These are phyloP conservation scores for Fusarium floridanum DNA, from an alignment of 2,329 filamentous ascomycete species.

Conservation along the genomic window DNA sequence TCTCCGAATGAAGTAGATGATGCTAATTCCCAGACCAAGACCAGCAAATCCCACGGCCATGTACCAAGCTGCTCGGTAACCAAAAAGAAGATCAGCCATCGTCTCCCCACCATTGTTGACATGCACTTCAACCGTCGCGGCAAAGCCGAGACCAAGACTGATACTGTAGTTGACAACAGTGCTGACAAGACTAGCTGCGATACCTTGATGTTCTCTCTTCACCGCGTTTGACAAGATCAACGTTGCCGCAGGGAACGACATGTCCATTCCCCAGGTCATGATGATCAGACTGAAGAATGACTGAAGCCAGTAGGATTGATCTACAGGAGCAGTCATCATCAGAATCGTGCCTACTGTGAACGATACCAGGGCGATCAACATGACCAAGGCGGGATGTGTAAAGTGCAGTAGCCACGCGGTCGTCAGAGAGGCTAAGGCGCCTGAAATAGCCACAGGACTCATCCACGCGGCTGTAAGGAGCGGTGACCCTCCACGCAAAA, in stretches of 20 bases:
- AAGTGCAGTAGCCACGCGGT: conserved; percentile 57
- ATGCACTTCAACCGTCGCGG: conserved; percentile 70
- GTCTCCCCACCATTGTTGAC: conserved; percentile 45
- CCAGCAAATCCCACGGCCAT: conserved; percentile 33
- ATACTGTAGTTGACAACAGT: conserved; percentile 79
- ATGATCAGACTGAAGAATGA: conserved; percentile 70
- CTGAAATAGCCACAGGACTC: conserved; percentile 58
- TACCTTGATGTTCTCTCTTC: conserved; percentile 59
- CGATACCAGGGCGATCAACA: conserved; percentile 59
- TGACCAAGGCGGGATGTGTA: conserved; percentile 52
- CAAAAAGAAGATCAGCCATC: conserved; percentile 14
- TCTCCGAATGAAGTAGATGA: conserved; percentile 31
- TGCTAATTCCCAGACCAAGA: conserved; percentile 20
- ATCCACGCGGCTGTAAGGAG: conserved; percentile 61
- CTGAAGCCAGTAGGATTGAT: conserved; percentile 74
- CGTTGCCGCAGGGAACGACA: conserved; percentile 73
- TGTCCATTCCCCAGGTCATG: conserved; percentile 73
- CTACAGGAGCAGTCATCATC: conserved; percentile 61
- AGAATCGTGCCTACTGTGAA: conserved; percentile 60
- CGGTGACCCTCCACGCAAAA: conserved; percentile 56
- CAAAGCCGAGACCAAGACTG: conserved; percentile 73
- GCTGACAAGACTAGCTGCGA: conserved; percentile 67
- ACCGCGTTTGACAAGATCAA: conserved; percentile 69
- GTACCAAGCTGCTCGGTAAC: conserved; percentile 28
- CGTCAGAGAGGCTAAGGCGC: conserved; percentile 59